A percentile compares a stretch with the other conserved stretches of the same genome.
Evolutionary conservation across 495 filamentous ascomycete genomes (phyloP).

Genomic region (Zalerion maritima): DNA sequence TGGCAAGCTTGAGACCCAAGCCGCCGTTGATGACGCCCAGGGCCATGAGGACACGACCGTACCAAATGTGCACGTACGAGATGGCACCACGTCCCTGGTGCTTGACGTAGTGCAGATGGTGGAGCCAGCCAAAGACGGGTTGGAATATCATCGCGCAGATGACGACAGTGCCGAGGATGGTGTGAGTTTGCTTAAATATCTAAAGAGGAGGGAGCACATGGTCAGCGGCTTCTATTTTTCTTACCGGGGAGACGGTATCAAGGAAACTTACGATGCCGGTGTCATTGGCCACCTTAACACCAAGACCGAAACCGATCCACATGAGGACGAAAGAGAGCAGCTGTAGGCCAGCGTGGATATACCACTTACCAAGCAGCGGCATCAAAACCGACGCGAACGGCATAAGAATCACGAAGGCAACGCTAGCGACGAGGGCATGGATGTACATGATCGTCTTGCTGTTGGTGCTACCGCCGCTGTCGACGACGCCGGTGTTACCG

Average conservation of each 20-base stretch:
- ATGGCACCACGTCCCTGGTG: slow-evolving; percentile 33
- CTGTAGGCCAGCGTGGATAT: slow-evolving; percentile 46
- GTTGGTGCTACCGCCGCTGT: slow-evolving; percentile 11
- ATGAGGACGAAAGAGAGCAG: slow-evolving; percentile 37
- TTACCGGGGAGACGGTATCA: slow-evolving; percentile 1
- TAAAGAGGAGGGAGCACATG: slow-evolving; percentile 6
- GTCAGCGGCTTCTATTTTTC: slow-evolving; percentile 7
- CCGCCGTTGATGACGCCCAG: slow-evolving; percentile 62
- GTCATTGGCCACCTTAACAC: slow-evolving; percentile 32
- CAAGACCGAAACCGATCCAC: slow-evolving; percentile 47
- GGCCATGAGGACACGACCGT: slow-evolving; percentile 44
- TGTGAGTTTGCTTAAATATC: slow-evolving; percentile 28
- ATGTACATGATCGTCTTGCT: slow-evolving; percentile 11
- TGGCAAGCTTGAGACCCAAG: slow-evolving; percentile 42
- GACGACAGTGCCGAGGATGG: slow-evolving; percentile 44
- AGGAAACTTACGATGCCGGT: slow-evolving; percentile 21
- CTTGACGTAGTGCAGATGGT: slow-evolving; percentile 43
- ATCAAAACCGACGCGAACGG: slow-evolving; percentile 43
- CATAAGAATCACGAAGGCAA: slow-evolving; percentile 41
- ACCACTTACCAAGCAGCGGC: slow-evolving; percentile 33
- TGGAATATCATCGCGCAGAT: slow-evolving; percentile 45
- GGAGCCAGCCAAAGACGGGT: slow-evolving; percentile 46
- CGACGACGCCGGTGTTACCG: slow-evolving; percentile 5
- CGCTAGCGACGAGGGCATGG: slow-evolving; percentile 40
- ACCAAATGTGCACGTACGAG: slow-evolving; percentile 55